Evolutionary conservation across 139 green algal species (phyloP).

Genomic region (Chlorella vulgaris): DNA sequence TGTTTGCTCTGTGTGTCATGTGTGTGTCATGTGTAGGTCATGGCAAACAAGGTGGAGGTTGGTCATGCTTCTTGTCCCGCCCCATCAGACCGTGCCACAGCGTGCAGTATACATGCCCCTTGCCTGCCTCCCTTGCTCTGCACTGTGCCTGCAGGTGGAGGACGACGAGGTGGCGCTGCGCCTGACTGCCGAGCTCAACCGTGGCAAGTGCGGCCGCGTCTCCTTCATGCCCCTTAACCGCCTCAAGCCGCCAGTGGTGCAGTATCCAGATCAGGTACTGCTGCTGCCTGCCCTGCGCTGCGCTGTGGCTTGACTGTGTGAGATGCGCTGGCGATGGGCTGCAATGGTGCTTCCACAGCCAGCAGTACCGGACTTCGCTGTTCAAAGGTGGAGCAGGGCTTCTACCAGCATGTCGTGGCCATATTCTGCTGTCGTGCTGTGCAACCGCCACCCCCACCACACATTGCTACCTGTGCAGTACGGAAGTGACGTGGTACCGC

Average conservation of each 20-base stretch:
- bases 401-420: too few species aligned
- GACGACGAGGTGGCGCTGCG: slow-evolving; percentile 72
- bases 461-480: slow-evolving; percentile 43
- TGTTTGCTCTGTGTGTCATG: neutral
- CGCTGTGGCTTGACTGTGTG: too few species aligned
- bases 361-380: too few species aligned
- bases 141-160: slow-evolving; percentile 84
- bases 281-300: neutral
- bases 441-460: too few species aligned
- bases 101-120: too few species aligned
- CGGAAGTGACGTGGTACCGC: slow-evolving; percentile 71
- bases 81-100: too few species aligned
- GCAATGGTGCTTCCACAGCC: too few species aligned
- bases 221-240: slow-evolving; percentile 96
- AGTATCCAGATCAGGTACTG: slow-evolving; percentile 11
- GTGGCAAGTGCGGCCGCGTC: slow-evolving; percentile 76
- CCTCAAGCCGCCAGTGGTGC: slow-evolving; percentile 40
- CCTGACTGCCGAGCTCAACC: slow-evolving; percentile 73
- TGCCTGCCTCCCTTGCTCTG: neutral
- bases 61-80: too few species aligned
- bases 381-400: too few species aligned
- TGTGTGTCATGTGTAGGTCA: neutral
- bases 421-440: too few species aligned
- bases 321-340: too few species aligned
- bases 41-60: too few species aligned